Percentiles rank a stretch among this genome's conserved stretches.
These are phyloP conservation scores for Rhizopus stolonifer DNA, from an alignment of 371 early-diverging fungal genomes.

Conservation along the genomic window DNA sequence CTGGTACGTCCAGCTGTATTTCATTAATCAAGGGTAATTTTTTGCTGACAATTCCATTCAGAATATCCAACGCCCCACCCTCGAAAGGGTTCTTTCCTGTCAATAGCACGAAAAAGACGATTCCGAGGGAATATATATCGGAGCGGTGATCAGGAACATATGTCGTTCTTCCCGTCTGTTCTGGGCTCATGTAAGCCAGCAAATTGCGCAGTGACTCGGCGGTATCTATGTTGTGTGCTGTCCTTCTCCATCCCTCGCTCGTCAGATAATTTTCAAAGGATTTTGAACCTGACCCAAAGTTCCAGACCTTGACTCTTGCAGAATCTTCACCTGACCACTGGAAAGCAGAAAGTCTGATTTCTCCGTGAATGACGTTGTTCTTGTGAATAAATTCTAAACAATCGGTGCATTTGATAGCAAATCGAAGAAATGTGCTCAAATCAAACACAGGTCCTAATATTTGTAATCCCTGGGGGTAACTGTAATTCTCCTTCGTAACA, in stretches of 20 bases:
- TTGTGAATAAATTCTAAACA: slow-evolving; percentile 46
- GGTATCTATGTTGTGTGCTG: slow-evolving; percentile 31
- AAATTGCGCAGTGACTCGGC: slow-evolving; percentile 25
- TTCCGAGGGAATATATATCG: slow-evolving; percentile 57
- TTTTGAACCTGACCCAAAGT: slow-evolving; percentile 38
- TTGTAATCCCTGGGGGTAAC: neutral
- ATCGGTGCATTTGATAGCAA: slow-evolving; percentile 46
- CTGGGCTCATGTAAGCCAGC: slow-evolving; percentile 45
- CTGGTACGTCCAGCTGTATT: slow-evolving; percentile 53
- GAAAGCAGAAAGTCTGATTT: slow-evolving; percentile 39
- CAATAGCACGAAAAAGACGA: slow-evolving; percentile 51
- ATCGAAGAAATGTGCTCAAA: slow-evolving; percentile 42
- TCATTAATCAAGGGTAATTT: slow-evolving; percentile 47
- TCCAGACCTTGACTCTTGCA: slow-evolving; percentile 38
- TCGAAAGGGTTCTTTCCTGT: slow-evolving; percentile 52
- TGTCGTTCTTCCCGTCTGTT: slow-evolving; percentile 60
- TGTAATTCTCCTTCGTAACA: neutral
- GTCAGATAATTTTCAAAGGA: slow-evolving; percentile 40
- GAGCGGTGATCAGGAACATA: slow-evolving; percentile 60
- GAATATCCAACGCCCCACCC: slow-evolving; percentile 52
- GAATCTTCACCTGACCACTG: slow-evolving; percentile 41
- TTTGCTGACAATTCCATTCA: slow-evolving; percentile 52
- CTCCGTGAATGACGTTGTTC: slow-evolving; percentile 43
- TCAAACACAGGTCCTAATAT: slow-evolving; percentile 26
- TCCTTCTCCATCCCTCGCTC: slow-evolving; percentile 47